Base-by-base conservation (phyloP, 1,284 basidiomycete genomes). In the Veloboletus limbatus region DNA sequence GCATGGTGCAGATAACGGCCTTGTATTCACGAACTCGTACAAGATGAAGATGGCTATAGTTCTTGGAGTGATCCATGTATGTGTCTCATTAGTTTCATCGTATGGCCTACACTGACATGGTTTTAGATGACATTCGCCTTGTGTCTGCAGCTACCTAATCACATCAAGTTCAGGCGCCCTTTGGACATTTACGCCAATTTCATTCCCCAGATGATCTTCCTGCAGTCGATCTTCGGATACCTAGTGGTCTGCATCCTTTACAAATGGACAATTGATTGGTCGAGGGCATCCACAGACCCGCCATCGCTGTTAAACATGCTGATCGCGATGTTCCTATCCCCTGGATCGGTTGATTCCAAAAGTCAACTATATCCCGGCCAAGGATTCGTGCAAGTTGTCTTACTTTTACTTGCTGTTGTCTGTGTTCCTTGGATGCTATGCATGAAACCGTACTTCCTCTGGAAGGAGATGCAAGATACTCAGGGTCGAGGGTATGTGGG, bases 11-110 rank as follows among this genome's bases (percentile, higher is more conserved):
- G 91, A 94, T 57, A 99, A 99, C 65, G 76, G 76, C 1, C 78
- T 99, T 49, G 85, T 98, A 46, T 99, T 99, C 69, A 91, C 89
- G 53, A 99, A 99, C 70, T 98, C 95, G 46, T 95, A 97, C 78
- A 99, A 99, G 85, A 99, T 99, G 97, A 99, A 99, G 77, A 95
- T 99, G 93, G 92, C 93, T 14, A 88, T 99, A 64, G 84, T 99
- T 45, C 73, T 99, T 48, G 97, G 97, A 70, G 96, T 99, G 55
- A 88, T 92, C 56, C 97, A 99, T 69, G 93, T 96, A 69, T 52
- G 88, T 75, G 21, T 37, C 50, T 50, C 34, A 36, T 25, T 36
- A 20, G 37, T 42, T 48, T 52, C 26, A 34, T 34, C 42, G 20
- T 40, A 33, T 18, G 13, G 14, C 25, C 49, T 44, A 34, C 48